Evolutionary conservation across 2,329 filamentous ascomycete species (phyloP).

Genomic region (Sporothrix inflata): DNA sequence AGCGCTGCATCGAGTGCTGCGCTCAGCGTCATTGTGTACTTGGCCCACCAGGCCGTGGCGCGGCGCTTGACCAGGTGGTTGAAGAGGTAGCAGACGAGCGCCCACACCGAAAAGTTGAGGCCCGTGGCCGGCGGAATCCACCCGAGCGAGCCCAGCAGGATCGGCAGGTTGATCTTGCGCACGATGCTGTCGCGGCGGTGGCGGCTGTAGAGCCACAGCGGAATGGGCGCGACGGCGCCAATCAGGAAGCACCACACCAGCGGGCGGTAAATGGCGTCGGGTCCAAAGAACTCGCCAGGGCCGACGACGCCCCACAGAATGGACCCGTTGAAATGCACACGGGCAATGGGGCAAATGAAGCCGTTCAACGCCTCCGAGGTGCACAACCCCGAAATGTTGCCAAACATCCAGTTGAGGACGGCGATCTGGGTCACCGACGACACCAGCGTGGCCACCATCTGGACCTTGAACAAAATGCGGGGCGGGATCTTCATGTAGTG

Average conservation of each 20-base stretch:
- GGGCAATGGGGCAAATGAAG: constrained; percentile 84
- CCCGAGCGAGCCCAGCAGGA: constrained; percentile 78
- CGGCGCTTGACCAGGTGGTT: constrained; percentile 74
- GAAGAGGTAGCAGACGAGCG: constrained; percentile 81
- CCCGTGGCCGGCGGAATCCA: constrained; percentile 89
- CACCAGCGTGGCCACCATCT: constrained; percentile 74
- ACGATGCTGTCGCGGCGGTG: constrained; percentile 64
- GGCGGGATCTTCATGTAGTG: constrained; percentile 89
- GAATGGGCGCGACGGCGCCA: constrained; percentile 73
- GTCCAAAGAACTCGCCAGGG: constrained; percentile 79
- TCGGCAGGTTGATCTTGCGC: constrained; percentile 78
- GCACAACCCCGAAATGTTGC: constrained; percentile 75
- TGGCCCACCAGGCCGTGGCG: constrained; percentile 79
- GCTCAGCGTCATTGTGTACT: constrained; percentile 88
- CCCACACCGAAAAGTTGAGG: constrained; percentile 88
- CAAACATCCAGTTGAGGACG: constrained; percentile 90
- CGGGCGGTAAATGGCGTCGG: constrained; percentile 71
- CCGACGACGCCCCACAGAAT: constrained; percentile 91
- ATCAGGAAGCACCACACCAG: constrained; percentile 82
- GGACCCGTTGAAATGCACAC: constrained; percentile 87
- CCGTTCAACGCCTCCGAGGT: constrained; percentile 80
- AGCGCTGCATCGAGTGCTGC: constrained; percentile 82
- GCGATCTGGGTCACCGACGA: constrained; percentile 80
- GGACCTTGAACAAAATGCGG: constrained; percentile 75
- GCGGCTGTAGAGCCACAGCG: constrained; percentile 72